Evolutionary conservation across 108 stramenopile genomes (phyloP), one percentile per base, ranked within the genome.

Genomic region (Cyclostephanos invisitatus): DNA sequence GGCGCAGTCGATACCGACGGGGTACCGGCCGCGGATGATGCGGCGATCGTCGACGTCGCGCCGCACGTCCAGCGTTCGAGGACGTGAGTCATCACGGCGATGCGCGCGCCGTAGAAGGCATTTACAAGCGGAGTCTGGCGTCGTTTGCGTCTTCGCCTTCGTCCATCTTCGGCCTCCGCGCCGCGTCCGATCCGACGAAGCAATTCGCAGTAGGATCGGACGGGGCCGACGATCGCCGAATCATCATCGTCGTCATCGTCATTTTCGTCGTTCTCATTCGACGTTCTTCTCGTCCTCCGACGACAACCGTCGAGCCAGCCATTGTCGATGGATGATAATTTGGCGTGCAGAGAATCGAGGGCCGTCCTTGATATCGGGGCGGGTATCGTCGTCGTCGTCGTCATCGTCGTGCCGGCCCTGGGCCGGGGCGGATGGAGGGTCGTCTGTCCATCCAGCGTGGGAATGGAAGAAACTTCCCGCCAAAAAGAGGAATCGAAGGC

Each of bases 91-190:
- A 89, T 78, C 25, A 77, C 66, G 37, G 87, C 73, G 51, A 93
- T 78, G 4, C 92, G 81, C 1, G 84, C 71, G 3, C 89, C 88
- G 68, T 93, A 93, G 60, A 89, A 89, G 2, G 89, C 89, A 78
- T 91, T 86, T n/a, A 93, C 89, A 32, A 93, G 64, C 0, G 92
- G 89, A 12, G 88, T 86, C 73, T 90, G 89, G 9, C 86, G 71
- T 51, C 77, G 62, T 1, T 21, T 55, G 63, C 8, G 55, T 46
- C 15, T 42, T 37, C 25, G 65, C 32, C 22, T 66, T 14, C 0
- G 42, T 15, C 15, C 59, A 27, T 53, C 18, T 7, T 28, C 44
- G 21, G 12, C 48, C 14, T 25, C 62, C 27, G 64, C n/a, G 25
- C 62, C 61, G 20, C 47, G 11, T 6, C 65, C 38, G 9, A 78